These are phyloP conservation scores for Phytophthora boehmeriae DNA, from an alignment of 352 stramenopile genomes.

Conservation along the genomic window DNA sequence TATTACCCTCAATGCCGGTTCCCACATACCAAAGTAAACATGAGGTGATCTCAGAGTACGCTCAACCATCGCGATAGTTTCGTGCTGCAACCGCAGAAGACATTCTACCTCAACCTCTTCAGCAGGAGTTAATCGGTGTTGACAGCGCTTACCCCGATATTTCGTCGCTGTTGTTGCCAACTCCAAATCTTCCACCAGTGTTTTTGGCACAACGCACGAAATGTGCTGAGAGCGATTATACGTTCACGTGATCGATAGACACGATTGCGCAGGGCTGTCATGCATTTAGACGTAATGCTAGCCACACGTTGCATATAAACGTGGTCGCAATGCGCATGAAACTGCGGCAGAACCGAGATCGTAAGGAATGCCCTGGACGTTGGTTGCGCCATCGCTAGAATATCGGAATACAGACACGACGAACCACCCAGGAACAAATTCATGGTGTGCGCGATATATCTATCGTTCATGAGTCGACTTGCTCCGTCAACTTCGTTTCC, in stretches of 20 bases:
- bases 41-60: constrained; percentile 37
- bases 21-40: constrained; percentile 69
- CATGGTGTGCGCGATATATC: constrained; percentile 51
- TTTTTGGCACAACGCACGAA: constrained; percentile 40
- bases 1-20: constrained; percentile 52
- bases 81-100: constrained; percentile 38
- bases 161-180: not conserved
- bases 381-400: constrained; percentile 33
- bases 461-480: constrained; percentile 42
- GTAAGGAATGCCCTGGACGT: constrained; percentile 47
- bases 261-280: constrained; percentile 39
- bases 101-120: constrained; percentile 58
- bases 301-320: constrained; percentile 55
- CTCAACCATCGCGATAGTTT: constrained; percentile 43
- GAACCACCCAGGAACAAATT: constrained; percentile 42
- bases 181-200: constrained; percentile 6
- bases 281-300: constrained; percentile 35
- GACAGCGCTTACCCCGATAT: constrained; percentile 6
- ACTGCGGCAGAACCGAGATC: constrained; percentile 39
- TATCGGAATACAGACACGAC: constrained; percentile 29
- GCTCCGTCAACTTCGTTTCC: not conserved
- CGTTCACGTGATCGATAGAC: constrained; percentile 51
- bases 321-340: constrained; percentile 54
- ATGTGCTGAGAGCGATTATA: constrained; percentile 26
- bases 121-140: constrained; percentile 23